These are phyloP conservation scores for Agastache rugosa DNA, from an alignment of 257 asterid genomes.

Conservation along the genomic window DNA sequence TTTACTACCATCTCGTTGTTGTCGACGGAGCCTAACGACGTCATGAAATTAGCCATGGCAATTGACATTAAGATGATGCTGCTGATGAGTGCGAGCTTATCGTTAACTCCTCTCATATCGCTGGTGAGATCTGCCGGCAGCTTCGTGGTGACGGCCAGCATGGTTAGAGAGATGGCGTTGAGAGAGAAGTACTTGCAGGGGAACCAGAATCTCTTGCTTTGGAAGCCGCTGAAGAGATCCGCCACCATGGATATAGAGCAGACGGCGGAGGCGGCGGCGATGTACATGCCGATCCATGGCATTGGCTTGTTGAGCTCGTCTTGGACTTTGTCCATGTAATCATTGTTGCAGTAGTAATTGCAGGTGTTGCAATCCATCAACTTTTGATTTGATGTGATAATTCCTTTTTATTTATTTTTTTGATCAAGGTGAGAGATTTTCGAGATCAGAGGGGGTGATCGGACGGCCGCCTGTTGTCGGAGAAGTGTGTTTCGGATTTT, in stretches of 20 bases:
- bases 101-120: constrained; percentile 16
- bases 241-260: constrained; percentile 37
- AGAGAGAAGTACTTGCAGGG: constrained; percentile 44
- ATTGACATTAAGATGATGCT: constrained; percentile 35
- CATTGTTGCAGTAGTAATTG: constrained; percentile 24
- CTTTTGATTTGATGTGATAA: not conserved
- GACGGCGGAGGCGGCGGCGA: constrained; percentile 39
- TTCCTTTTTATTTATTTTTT: not conserved
- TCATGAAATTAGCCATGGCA: constrained; percentile 36
- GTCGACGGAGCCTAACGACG: constrained; percentile 40
- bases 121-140: constrained; percentile 41
- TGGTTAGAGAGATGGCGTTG: constrained; percentile 39
- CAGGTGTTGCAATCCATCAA: constrained; percentile 12
- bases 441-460: not conserved
- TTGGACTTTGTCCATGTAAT: constrained; percentile 20
- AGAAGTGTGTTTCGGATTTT: not conserved
- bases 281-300: constrained; percentile 43
- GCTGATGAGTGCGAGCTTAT: constrained; percentile 26
- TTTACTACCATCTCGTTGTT: constrained; percentile 31
- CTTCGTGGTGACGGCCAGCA: constrained; percentile 44
- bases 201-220: constrained; percentile 40
- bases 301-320: constrained; percentile 21
- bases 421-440: not conserved
- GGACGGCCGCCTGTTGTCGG: not conserved
- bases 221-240: constrained; percentile 34